Base-by-base conservation (phyloP, 2,329 filamentous ascomycete genomes). In the Penicillium sp. region DNA sequence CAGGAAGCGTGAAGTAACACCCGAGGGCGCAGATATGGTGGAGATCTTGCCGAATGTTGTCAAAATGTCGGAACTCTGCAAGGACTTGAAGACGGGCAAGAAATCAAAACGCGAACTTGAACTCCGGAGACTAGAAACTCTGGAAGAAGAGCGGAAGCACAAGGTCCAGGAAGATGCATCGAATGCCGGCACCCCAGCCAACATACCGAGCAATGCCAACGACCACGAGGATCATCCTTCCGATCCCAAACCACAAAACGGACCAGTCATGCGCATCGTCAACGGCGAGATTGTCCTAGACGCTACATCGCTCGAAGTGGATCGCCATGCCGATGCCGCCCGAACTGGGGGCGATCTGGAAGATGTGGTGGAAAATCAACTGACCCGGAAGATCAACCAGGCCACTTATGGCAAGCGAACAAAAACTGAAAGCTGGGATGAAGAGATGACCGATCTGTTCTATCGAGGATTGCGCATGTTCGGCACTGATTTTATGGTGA, bases 401-500 rank as follows among this genome's bases (percentile, higher is more conserved):
- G 59, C 61, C 10, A 65, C 66, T 40, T 72, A 64, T 56, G 72
- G 60, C 43, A 72, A 61, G 61, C 60, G 72, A 51, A 63, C 72
- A 56, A 75, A 75, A 45, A 66, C 63, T 6, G 70, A 74, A 42
- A 64, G 66, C 0, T 82, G 79, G 79, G 71, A 70, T 33, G 69
- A 72, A 35, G 71, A 77, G 10, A 62, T 72, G 45, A 82, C 78
- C 0, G 74, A 80, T 28, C 54, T 72, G 8, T 82, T 82, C 55
- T 82, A 81, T 55, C 68, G 78, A 30, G 77, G 75, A 1, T 64
- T 82, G 10, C 67, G 70, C 13, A 77, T 76, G 66, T 82, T 80
- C 50, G 79, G 79, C 23, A 82, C 77, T 0, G 78, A 82, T 53
- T 82, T 82, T 49, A 71, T 73, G 60, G 75, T 80, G 60, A 79